These are phyloP conservation scores for Calonectria pseudoturangicola DNA, from an alignment of 2,329 filamentous ascomycete genomes.

Conservation along the genomic window DNA sequence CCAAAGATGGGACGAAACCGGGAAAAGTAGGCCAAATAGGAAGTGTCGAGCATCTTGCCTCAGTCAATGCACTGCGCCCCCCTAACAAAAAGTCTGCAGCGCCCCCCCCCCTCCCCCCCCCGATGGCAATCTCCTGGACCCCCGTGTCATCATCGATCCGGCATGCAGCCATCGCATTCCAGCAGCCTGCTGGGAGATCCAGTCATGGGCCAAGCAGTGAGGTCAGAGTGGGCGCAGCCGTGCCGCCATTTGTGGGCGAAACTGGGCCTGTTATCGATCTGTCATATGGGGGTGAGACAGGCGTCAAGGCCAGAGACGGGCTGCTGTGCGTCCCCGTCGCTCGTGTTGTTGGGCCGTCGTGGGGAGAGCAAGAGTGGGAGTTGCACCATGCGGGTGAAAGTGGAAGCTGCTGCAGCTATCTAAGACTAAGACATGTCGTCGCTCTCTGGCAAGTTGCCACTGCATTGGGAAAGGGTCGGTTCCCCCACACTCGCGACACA, in stretches of 20 bases:
- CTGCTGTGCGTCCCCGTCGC: not conserved
- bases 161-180: constrained; percentile 49
- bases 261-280: not conserved
- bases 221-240: constrained; percentile 17
- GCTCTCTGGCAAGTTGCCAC: constrained; percentile 11
- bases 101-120: not conserved
- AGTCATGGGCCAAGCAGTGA: constrained; percentile 23
- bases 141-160: constrained; percentile 34
- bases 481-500: constrained; percentile 8
- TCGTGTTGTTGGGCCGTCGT: constrained; percentile 7
- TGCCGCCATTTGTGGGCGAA: not conserved
- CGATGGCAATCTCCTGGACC: constrained; percentile 13
- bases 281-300: constrained; percentile 15
- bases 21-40: not conserved
- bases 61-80: constrained; percentile 13
- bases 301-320: constrained; percentile 3
- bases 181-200: constrained; percentile 33
- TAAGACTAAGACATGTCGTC: constrained; percentile 22
- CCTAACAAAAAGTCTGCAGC: constrained; percentile 21
- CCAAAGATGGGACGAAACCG: constrained; percentile 14
- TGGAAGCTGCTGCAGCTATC: not conserved
- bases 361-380: constrained; percentile 3
- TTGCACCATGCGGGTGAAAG: constrained; percentile 7
- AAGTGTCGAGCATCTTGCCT: constrained; percentile 18
- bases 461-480: constrained; percentile 21